Evolutionary conservation across 2,329 filamentous ascomycete species (phyloP).

Genomic region (Fusarium piperis): DNA sequence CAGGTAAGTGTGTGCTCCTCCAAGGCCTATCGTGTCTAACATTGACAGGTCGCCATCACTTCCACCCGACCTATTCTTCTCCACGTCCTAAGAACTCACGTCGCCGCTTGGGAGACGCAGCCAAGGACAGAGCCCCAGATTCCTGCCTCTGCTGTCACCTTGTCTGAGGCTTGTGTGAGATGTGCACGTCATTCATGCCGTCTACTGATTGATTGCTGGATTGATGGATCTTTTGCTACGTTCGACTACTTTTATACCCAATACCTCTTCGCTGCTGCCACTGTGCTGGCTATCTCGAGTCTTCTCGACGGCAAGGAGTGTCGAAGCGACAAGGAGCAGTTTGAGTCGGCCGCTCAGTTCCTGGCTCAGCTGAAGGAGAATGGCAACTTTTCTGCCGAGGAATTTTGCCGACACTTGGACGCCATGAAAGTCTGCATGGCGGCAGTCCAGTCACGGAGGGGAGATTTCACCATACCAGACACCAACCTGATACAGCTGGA

Average conservation of each 20-base stretch:
- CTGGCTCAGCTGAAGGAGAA: constrained; percentile 50
- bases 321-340: constrained; percentile 51
- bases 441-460: constrained; percentile 22
- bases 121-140: constrained; percentile 37
- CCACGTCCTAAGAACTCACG: constrained; percentile 46
- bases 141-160: constrained; percentile 47
- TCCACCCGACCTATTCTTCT: constrained; percentile 49
- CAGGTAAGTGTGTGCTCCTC: constrained; percentile 20
- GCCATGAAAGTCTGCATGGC: constrained; percentile 45
- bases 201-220: constrained; percentile 56
- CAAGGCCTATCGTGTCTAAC: background rate
- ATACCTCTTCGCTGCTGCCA: constrained; percentile 58
- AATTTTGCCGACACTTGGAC: constrained; percentile 54
- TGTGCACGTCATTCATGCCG: constrained; percentile 56
- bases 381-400: constrained; percentile 53
- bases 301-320: constrained; percentile 45
- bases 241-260: constrained; percentile 59
- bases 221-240: constrained; percentile 56
- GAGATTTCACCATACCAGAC: constrained; percentile 19
- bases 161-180: constrained; percentile 56
- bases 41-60: constrained; percentile 44
- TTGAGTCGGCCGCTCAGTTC: constrained; percentile 51
- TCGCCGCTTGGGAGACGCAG: constrained; percentile 38
- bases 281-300: constrained; percentile 55
- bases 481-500: constrained; percentile 21